Evolutionary conservation across 176 grass and related monocot genomes (phyloP).

Genomic region (Thinopyrum elongatum): DNA sequence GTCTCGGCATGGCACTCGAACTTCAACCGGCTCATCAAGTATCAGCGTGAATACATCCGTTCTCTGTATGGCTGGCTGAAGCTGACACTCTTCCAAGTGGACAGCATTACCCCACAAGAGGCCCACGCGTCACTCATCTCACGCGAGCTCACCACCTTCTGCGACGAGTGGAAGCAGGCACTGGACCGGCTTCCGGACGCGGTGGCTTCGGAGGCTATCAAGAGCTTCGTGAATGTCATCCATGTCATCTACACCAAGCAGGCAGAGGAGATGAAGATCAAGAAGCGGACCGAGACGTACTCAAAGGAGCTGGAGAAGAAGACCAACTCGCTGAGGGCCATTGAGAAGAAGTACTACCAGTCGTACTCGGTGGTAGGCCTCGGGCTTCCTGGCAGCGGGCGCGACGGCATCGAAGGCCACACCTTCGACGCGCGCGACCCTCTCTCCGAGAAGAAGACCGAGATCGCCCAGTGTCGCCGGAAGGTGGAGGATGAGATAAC

Average conservation of each 20-base stretch:
- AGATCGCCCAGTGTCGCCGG: slow-evolving; percentile 60
- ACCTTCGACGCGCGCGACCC: slow-evolving; percentile 84
- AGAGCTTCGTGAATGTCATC: slow-evolving; percentile 87
- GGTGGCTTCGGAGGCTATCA: slow-evolving; percentile 93
- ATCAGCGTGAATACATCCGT: slow-evolving; percentile 79
- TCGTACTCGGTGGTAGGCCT: slow-evolving; percentile 93
- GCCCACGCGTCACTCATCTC: slow-evolving; percentile 63
- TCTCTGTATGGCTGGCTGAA: slow-evolving; percentile 89
- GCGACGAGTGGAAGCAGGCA: slow-evolving; percentile 99
- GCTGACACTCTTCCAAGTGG: slow-evolving; percentile 80
- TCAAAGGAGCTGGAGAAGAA: slow-evolving; percentile 98
- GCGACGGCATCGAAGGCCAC: slow-evolving; percentile 51
- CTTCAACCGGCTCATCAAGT: slow-evolving; percentile 90
- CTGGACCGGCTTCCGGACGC: slow-evolving; percentile 83
- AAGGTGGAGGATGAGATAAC: slow-evolving; percentile 96
- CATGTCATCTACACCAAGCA: slow-evolving; percentile 96
- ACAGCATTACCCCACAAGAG: slow-evolving; percentile 51
- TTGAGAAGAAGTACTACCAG: slow-evolving; percentile 96
- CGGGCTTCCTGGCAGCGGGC: slow-evolving; percentile 65
- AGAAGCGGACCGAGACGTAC: slow-evolving; percentile 64
- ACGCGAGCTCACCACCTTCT: slow-evolving; percentile 78
- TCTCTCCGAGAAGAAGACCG: slow-evolving; percentile 84
- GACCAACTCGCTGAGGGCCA: slow-evolving; percentile 65
- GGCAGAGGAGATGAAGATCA: slow-evolving; percentile 89
- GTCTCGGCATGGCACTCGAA: slow-evolving; percentile 84